phyloP scores from a whole-genome alignment of 2,329 filamentous ascomycete species.

The Hypoxylon sp. region DNA sequence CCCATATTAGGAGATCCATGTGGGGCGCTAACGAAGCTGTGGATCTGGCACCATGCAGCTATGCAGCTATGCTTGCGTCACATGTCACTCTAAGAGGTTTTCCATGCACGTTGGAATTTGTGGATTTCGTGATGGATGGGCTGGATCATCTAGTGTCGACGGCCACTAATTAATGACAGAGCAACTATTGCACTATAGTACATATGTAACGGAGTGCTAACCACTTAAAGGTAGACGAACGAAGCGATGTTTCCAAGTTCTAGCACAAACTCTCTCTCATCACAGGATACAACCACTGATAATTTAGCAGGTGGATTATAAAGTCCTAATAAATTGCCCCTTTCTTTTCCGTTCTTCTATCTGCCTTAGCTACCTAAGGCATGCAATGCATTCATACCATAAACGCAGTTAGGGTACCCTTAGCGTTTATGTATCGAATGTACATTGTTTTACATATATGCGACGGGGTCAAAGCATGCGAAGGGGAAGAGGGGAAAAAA shows the following conservation, averaged over 20 bases:
- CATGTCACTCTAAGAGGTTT: slow-evolving; percentile 40
- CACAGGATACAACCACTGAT: slow-evolving; percentile 19
- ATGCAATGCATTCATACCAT: slow-evolving; percentile 2
- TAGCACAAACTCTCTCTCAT: slow-evolving; percentile 20
- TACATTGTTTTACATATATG: slow-evolving; percentile 11
- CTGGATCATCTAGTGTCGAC: slow-evolving; percentile 16
- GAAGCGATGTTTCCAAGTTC: slow-evolving; percentile 10
- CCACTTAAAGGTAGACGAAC: slow-evolving; percentile 16
- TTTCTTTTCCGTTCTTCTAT: background rate
- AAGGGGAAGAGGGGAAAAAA: background rate
- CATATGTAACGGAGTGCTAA: slow-evolving; percentile 16
- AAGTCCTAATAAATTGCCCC: background rate
- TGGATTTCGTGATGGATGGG: slow-evolving; percentile 21
- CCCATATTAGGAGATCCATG: slow-evolving; percentile 43
- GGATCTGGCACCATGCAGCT: slow-evolving; percentile 42
- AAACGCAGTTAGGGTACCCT: slow-evolving; percentile 12
- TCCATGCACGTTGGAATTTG: slow-evolving; percentile 37
- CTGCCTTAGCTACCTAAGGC: background rate
- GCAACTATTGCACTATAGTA: slow-evolving; percentile 8
- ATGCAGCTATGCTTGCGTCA: slow-evolving; percentile 47
- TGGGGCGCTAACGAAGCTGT: slow-evolving; percentile 33
- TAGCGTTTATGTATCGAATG: slow-evolving; percentile 6
- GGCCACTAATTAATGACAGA: slow-evolving; percentile 11
- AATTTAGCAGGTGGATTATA: slow-evolving; percentile 14
- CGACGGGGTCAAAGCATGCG: background rate